Conservation (phyloP, 495 filamentous ascomycete species). For the Sordaria brevicollis region DNA sequence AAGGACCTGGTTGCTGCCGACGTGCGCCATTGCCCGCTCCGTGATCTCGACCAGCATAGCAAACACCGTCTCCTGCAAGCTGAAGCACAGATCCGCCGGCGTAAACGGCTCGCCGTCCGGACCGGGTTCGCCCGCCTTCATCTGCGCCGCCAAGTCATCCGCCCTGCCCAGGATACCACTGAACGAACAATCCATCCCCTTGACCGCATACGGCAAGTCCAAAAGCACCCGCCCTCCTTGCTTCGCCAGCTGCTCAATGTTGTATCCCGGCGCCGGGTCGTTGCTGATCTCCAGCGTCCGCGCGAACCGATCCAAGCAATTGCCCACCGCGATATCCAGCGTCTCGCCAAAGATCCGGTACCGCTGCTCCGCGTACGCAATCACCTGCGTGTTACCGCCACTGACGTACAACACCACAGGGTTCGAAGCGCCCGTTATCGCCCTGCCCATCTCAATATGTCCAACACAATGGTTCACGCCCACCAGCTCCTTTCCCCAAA, state of each 20-base stretch:
- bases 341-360: slow-evolving; percentile 98
- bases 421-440: slow-evolving; percentile 84
- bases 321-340: slow-evolving; percentile 93
- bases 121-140: slow-evolving; percentile 37
- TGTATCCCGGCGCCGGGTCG: slow-evolving; percentile 93
- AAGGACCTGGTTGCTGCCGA: slow-evolving; percentile 78
- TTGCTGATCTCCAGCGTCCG: slow-evolving; percentile 83
- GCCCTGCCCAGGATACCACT: slow-evolving; percentile 78
- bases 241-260: slow-evolving; percentile 95
- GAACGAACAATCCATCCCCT: slow-evolving; percentile 97
- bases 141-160: slow-evolving; percentile 62
- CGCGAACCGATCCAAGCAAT: slow-evolving; percentile 94
- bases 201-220: slow-evolving; percentile 90
- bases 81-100: slow-evolving; percentile 85
- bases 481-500: slow-evolving; percentile 81
- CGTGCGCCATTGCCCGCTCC: slow-evolving; percentile 96
- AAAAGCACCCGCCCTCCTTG: slow-evolving; percentile 52
- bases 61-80: slow-evolving; percentile 86
- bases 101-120: slow-evolving; percentile 46
- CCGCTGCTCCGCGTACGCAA: slow-evolving; percentile 84
- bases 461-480: slow-evolving; percentile 97
- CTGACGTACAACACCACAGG: slow-evolving; percentile 94
- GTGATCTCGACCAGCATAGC: slow-evolving; percentile 98
- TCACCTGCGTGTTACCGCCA: slow-evolving; percentile 96
- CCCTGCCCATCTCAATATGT: slow-evolving; percentile 96